Percentiles rank a stretch among this genome's conserved stretches.
These are phyloP conservation scores for Penicillium nordicum DNA, from an alignment of 2,329 filamentous ascomycete species.

Conservation along the genomic window DNA sequence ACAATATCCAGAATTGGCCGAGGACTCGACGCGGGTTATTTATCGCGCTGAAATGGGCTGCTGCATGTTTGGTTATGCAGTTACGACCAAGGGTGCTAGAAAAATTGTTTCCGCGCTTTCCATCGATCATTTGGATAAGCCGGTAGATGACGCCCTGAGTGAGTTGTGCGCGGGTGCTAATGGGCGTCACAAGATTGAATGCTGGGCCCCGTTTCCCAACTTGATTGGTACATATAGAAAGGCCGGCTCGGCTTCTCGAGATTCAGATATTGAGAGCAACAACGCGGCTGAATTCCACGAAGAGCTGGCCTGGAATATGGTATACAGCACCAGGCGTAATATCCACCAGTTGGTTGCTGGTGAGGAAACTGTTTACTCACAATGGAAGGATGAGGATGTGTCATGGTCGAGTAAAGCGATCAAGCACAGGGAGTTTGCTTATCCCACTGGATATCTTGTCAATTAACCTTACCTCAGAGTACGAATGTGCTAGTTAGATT, in stretches of 20 bases:
- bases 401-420: conserved; percentile 22
- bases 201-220: conserved; percentile 44
- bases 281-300: conserved; percentile 16
- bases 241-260: conserved; percentile 32
- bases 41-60: conserved; percentile 32
- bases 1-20: conserved; percentile 8
- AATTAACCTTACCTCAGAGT: neutral
- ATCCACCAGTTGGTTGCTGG: conserved; percentile 22
- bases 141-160: conserved; percentile 46
- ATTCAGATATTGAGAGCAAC: conserved; percentile 28
- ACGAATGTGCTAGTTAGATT: neutral
- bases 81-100: conserved; percentile 37
- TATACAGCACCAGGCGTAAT: conserved; percentile 28
- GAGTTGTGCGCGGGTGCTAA: conserved; percentile 45
- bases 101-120: conserved; percentile 35
- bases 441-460: conserved; percentile 22
- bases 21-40: conserved; percentile 38
- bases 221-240: conserved; percentile 49
- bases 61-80: conserved; percentile 41
- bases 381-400: conserved; percentile 17
- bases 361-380: conserved; percentile 18
- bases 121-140: conserved; percentile 24
- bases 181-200: conserved; percentile 30
- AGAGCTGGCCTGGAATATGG: conserved; percentile 19
- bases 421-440: conserved; percentile 16